Percentiles rank a stretch among this genome's conserved stretches.
Evolutionary conservation across 768 basidiomycete species (phyloP).

Genomic region (Xerocomellus intermedius): DNA sequence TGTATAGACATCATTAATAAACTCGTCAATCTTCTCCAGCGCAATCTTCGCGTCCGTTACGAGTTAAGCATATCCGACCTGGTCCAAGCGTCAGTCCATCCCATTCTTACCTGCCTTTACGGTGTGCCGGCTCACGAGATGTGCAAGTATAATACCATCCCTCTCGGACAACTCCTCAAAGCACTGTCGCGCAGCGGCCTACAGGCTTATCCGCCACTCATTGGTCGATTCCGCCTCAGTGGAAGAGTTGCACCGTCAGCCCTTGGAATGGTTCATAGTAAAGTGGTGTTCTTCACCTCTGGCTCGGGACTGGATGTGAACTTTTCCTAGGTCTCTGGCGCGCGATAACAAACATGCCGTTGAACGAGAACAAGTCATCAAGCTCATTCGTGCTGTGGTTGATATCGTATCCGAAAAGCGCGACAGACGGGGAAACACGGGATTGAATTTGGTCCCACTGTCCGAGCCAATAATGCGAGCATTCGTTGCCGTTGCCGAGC

Average conservation of each 20-base stretch:
- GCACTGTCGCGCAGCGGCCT: constrained; percentile 76
- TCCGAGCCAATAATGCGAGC: constrained; percentile 81
- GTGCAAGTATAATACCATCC: constrained; percentile 68
- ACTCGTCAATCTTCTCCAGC: constrained; percentile 63
- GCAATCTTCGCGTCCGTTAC: constrained; percentile 72
- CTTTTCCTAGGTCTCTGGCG: constrained; percentile 62
- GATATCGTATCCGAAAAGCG: constrained; percentile 66
- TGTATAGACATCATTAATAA: constrained; percentile 63
- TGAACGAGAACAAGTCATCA: constrained; percentile 92
- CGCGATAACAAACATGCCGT: constrained; percentile 79
- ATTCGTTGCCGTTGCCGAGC: constrained; percentile 91
- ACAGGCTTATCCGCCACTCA: constrained; percentile 77
- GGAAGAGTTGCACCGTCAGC: constrained; percentile 55
- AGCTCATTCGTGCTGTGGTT: constrained; percentile 80
- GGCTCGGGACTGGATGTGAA: not conserved
- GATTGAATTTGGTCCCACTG: constrained; percentile 53
- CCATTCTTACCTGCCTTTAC: not conserved
- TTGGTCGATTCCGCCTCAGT: constrained; percentile 75
- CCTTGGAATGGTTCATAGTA: constrained; percentile 88
- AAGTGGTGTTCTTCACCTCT: constrained; percentile 50
- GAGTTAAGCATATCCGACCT: constrained; percentile 70
- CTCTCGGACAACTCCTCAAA: constrained; percentile 74
- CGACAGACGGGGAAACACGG: constrained; percentile 39
- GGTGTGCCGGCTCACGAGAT: constrained; percentile 7
- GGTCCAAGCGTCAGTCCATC: constrained; percentile 62